These are phyloP conservation scores for Saccharomyces hybrid DNA, from an alignment of 1,139 yeast genomes.

Conservation along the genomic window DNA sequence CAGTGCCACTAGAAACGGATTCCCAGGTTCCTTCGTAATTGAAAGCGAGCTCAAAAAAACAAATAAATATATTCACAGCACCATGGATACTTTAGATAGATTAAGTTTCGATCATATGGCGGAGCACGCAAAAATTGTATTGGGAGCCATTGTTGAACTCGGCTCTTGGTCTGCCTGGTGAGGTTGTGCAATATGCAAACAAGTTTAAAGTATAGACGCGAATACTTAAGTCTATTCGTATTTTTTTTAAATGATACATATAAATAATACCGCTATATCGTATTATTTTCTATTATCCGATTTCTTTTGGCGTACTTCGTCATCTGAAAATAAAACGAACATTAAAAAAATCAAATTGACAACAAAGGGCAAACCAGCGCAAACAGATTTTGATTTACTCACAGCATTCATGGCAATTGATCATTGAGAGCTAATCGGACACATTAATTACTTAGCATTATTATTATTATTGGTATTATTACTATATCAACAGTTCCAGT, in stretches of 20 bases:
- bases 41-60: constrained; percentile 63
- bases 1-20: constrained; percentile 75
- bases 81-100: constrained; percentile 73
- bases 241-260: not conserved
- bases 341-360: not conserved
- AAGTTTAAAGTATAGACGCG: not conserved
- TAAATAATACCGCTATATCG: not conserved
- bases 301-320: not conserved
- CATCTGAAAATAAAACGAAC: not conserved
- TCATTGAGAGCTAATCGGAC: not conserved
- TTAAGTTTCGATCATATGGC: constrained; percentile 68
- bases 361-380: not conserved
- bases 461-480: not conserved
- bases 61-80: constrained; percentile 67
- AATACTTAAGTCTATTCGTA: not conserved
- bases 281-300: not conserved
- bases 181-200: not conserved
- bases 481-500: not conserved
- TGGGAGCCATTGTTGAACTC: constrained; percentile 66
- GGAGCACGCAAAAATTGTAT: constrained; percentile 68
- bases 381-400: not conserved
- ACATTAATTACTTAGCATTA: not conserved
- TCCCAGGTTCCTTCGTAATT: constrained; percentile 73
- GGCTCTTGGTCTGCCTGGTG: constrained; percentile 29
- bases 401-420: not conserved